These are phyloP conservation scores for Podospora australis DNA, from an alignment of 495 filamentous ascomycete genomes.

Conservation along the genomic window DNA sequence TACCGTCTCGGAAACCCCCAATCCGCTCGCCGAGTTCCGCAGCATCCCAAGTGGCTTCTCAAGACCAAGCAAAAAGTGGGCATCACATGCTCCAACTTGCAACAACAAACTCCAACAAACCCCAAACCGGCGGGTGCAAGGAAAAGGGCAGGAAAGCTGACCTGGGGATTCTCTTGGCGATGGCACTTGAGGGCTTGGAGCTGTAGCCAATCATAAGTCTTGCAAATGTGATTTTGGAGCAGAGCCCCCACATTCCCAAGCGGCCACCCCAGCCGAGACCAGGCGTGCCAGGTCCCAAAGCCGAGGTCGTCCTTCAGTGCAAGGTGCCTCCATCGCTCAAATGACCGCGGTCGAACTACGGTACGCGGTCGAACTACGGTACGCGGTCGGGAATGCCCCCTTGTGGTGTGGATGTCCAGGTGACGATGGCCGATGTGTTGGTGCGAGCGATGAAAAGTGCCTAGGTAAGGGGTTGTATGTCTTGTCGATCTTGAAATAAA, in stretches of 20 bases:
- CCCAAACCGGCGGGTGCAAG: background rate
- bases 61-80: no score
- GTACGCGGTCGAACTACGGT: no score
- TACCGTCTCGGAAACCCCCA: constrained; percentile 2
- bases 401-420: no score
- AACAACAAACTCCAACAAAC: no score
- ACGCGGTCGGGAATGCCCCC: background rate
- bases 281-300: constrained; percentile 16
- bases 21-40: constrained; percentile 1
- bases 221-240: constrained; percentile 8
- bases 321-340: no score
- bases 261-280: constrained; percentile 8
- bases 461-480: no score
- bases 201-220: constrained; percentile 13
- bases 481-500: no score
- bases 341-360: no score
- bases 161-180: background rate
- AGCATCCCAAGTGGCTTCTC: no score
- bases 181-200: no score
- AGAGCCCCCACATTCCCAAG: constrained; percentile 12
- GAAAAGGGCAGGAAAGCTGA: no score
- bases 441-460: background rate
- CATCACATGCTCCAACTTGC: constrained; percentile 23
- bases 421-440: constrained; percentile 1
- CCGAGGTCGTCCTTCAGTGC: constrained; percentile 19